phyloP scores from a whole-genome alignment of 2,329 filamentous ascomycete species.

The Aspergillus quadrilineatus region DNA sequence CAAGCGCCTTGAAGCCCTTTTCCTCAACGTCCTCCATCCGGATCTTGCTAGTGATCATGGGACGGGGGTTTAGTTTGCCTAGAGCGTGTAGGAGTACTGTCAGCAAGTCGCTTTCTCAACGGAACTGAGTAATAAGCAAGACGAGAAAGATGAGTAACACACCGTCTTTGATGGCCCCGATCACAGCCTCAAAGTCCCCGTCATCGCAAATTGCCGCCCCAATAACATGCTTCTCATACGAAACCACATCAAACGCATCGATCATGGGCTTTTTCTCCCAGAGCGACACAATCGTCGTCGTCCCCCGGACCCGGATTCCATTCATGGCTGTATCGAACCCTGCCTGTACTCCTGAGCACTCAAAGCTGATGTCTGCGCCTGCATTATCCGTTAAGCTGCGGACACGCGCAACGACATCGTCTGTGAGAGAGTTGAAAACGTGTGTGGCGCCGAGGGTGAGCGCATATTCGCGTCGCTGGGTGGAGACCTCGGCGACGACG shows the following conservation, averaged over 20 bases:
- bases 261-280: conserved; percentile 60
- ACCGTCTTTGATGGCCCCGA: conserved; percentile 47
- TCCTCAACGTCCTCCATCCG: conserved; percentile 57
- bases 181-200: conserved; percentile 59
- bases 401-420: conserved; percentile 48
- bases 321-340: conserved; percentile 49
- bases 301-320: conserved; percentile 54
- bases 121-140: background rate
- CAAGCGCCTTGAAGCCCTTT: conserved; percentile 57
- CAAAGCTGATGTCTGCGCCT: conserved; percentile 60
- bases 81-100: conserved; percentile 16
- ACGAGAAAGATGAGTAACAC: conserved; percentile 8
- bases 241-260: conserved; percentile 54
- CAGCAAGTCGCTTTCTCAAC: conserved; percentile 3
- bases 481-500: conserved; percentile 58
- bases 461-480: conserved; percentile 53
- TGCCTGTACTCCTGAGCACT: conserved; percentile 61
- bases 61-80: conserved; percentile 53
- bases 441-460: conserved; percentile 55
- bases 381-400: conserved; percentile 47
- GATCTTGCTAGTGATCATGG: conserved; percentile 64
- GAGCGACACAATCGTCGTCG: conserved; percentile 62
- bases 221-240: conserved; percentile 54
- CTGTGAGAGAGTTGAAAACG: conserved; percentile 51
- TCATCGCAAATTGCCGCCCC: conserved; percentile 50